Percentiles rank a stretch among this genome's conserved stretches.
Conservation (phyloP, 73 alveolate species). For the Paramecium primaurelia region DNA sequence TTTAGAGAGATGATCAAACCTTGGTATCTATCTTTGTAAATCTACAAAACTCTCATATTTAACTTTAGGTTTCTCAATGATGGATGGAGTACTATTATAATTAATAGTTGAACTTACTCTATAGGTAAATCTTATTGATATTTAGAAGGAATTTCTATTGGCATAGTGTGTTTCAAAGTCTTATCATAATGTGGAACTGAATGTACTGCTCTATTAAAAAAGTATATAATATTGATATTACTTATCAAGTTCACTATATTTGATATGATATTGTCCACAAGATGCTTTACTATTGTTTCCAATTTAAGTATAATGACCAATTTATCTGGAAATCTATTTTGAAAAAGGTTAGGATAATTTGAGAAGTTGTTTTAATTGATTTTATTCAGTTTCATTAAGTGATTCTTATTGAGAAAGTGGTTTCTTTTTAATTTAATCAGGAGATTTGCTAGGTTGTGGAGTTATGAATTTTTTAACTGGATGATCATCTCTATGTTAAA, state of each 20-base stretch:
- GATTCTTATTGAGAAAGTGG: neutral
- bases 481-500: constrained; percentile 17
- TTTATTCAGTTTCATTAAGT: neutral
- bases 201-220: neutral
- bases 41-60: neutral
- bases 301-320: neutral
- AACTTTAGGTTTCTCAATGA: neutral
- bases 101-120: neutral
- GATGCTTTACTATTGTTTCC: neutral
- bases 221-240: neutral
- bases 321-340: neutral
- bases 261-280: constrained; percentile 54
- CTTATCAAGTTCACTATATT: constrained; percentile 52
- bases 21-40: neutral
- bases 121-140: neutral
- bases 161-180: neutral
- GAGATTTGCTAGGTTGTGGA: neutral
- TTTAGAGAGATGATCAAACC: neutral
- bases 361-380: neutral
- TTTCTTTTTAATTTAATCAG: neutral
- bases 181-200: neutral
- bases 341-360: neutral
- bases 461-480: neutral
- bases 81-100: neutral
- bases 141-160: neutral